Evolutionary conservation across 352 stramenopile species (phyloP).

Genomic region (Elongisporangium prolatum): DNA sequence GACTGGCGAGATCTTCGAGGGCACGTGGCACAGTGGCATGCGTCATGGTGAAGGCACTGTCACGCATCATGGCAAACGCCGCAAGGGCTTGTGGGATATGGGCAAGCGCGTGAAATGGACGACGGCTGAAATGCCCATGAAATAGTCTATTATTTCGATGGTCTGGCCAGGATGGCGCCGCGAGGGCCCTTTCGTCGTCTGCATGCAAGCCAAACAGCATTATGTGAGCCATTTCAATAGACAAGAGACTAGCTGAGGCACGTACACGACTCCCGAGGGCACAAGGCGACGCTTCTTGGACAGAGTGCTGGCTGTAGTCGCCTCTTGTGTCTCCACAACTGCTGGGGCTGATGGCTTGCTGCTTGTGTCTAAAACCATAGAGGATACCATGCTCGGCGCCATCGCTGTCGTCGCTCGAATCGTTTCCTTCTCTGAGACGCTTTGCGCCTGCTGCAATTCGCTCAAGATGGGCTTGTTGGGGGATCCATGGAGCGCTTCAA

Average conservation of each 20-base stretch:
- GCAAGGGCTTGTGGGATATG: constrained; percentile 53
- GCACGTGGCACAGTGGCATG: constrained; percentile 43
- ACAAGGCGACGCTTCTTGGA: not conserved
- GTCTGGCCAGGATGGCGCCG: constrained; percentile 52
- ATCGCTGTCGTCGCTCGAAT: constrained; percentile 3
- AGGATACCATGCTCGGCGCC: not conserved
- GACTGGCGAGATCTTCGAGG: constrained; percentile 53
- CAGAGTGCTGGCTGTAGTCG: not conserved
- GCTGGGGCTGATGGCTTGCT: not conserved
- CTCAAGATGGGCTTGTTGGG: constrained; percentile 30
- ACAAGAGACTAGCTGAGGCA: not conserved
- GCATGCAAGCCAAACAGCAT: constrained; percentile 1
- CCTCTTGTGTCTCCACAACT: not conserved
- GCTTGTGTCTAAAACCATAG: not conserved
- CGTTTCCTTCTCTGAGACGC: not conserved
- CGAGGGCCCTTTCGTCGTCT: constrained; percentile 43
- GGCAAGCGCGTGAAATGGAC: constrained; percentile 63
- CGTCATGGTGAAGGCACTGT: constrained; percentile 56
- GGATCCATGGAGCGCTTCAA: constrained; percentile 29
- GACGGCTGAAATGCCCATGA: constrained; percentile 40
- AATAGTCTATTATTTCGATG: constrained; percentile 18
- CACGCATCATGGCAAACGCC: constrained; percentile 33
- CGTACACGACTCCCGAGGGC: not conserved
- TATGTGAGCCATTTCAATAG: not conserved
- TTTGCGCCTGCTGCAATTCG: constrained; percentile 15